phyloP scores from a whole-genome alignment of 2,329 filamentous ascomycete species.

The Stagonosporopsis vannaccii region DNA sequence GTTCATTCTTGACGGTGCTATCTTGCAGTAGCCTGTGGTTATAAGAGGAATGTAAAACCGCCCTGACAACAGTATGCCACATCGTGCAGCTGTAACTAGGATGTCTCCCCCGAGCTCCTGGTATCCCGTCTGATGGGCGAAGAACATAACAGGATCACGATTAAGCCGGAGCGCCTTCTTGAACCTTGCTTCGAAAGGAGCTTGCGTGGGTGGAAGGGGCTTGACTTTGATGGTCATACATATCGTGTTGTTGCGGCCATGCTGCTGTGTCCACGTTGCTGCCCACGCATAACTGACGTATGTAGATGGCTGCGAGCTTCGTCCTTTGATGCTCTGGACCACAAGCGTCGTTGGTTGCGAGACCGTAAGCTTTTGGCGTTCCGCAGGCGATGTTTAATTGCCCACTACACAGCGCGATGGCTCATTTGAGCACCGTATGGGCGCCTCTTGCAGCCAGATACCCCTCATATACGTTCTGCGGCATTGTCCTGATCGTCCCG shows the following conservation, averaged over 20 bases:
- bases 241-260: conserved; percentile 33
- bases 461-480: conserved; percentile 83
- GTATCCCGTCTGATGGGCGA: conserved; percentile 81
- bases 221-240: conserved; percentile 97
- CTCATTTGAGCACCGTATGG: conserved; percentile 89
- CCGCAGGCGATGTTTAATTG: neutral
- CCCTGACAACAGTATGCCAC: conserved; percentile 61
- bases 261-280: neutral
- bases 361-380: neutral
- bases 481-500: conserved; percentile 77
- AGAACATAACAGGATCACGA: conserved; percentile 79
- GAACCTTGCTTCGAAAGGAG: conserved; percentile 80
- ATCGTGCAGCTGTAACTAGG: conserved; percentile 65
- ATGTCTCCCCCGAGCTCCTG: conserved; percentile 73
- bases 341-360: neutral
- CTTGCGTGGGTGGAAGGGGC: conserved; percentile 83
- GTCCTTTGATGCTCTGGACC: neutral
- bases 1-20: conserved; percentile 16
- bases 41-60: conserved; percentile 38
- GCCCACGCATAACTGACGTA: neutral
- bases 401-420: neutral
- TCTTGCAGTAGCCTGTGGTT: neutral
- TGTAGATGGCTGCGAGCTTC: neutral
- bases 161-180: conserved; percentile 99
- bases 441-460: conserved; percentile 90